phyloP scores from a whole-genome alignment of 2,329 filamentous ascomycete genomes.

The Venturia carpophila region DNA sequence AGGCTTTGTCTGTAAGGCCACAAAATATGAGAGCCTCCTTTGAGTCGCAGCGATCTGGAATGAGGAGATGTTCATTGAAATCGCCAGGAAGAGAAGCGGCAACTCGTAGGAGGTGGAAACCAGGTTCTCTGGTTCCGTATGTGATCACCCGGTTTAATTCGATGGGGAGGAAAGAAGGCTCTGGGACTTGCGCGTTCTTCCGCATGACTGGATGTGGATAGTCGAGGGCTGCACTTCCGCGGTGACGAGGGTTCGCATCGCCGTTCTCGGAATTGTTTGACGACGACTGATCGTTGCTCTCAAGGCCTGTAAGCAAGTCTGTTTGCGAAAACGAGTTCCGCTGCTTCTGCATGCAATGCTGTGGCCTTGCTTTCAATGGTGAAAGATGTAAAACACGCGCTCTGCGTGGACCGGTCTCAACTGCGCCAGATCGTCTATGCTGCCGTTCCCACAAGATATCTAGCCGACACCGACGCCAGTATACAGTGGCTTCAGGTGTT shows the following conservation, averaged over 20 bases:
- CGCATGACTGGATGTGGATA: neutral
- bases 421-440: neutral
- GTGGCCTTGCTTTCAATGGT: neutral
- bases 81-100: neutral
- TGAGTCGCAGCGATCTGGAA: neutral
- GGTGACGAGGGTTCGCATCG: neutral
- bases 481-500: neutral
- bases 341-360: neutral
- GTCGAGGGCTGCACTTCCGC: neutral
- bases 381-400: neutral
- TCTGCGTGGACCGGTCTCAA: neutral
- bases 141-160: neutral
- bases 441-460: neutral
- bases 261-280: neutral
- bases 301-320: neutral
- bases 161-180: neutral
- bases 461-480: neutral
- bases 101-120: neutral
- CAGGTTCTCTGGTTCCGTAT: neutral
- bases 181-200: neutral
- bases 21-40: neutral
- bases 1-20: neutral
- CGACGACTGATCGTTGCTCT: neutral
- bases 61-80: neutral
- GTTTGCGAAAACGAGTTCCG: no score